These are phyloP conservation scores for Gastrodia elata DNA, from an alignment of 106 monocot species.

Conservation along the genomic window DNA sequence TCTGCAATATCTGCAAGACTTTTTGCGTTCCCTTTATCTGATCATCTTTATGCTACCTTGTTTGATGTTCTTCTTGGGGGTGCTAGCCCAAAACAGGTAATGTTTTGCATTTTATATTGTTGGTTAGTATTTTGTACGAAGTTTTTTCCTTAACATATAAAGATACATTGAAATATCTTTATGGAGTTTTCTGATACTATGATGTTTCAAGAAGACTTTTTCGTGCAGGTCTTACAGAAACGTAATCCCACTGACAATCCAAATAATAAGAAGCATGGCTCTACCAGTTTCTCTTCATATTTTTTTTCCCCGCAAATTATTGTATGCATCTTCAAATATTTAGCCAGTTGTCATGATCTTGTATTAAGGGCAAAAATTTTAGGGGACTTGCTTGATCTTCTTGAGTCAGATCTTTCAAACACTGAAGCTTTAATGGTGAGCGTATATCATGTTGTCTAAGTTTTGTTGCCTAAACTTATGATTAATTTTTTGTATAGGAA, in stretches of 20 bases:
- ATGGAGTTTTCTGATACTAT: neutral
- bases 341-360: conserved; percentile 54
- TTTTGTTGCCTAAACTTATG: neutral
- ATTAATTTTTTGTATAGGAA: conserved; percentile 47
- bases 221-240: conserved; percentile 73
- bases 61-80: conserved; percentile 99
- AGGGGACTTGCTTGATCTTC: conserved; percentile 59
- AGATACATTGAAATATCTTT: neutral
- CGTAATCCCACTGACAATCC: conserved; percentile 32
- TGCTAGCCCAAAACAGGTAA: conserved; percentile 98
- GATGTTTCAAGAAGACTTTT: conserved; percentile 6
- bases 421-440: conserved; percentile 86
- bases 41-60: conserved; percentile 82
- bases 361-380: conserved; percentile 60
- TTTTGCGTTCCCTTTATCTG: conserved; percentile 78
- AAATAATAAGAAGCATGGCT: conserved; percentile 31
- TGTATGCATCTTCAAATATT: conserved; percentile 77
- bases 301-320: conserved; percentile 84
- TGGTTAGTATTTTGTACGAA: neutral
- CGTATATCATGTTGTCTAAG: neutral
- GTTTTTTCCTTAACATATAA: neutral
- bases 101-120: neutral
- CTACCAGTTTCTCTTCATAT: conserved; percentile 31
- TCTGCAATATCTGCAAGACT: conserved; percentile 71
- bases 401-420: conserved; percentile 87